phyloP scores from a whole-genome alignment of 345 rosid genomes.

The Excoecaria cochinchinensis region DNA sequence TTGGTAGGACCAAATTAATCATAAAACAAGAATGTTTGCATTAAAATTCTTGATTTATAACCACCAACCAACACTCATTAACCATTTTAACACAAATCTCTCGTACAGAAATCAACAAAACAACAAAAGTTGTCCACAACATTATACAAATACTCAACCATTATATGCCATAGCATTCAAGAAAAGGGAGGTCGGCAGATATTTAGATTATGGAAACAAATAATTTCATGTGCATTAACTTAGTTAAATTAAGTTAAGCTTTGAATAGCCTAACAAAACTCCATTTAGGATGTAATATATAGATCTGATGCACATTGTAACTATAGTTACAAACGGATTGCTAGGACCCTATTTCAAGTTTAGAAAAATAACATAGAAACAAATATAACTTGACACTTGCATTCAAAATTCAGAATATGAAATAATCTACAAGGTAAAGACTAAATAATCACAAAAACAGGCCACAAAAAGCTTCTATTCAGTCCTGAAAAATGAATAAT shows the following conservation, averaged over 20 bases:
- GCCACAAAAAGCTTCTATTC: neutral
- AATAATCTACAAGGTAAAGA: constrained; percentile 13
- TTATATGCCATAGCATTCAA: neutral
- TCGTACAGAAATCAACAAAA: neutral
- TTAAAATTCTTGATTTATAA: neutral
- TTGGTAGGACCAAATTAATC: neutral
- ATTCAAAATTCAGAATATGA: neutral
- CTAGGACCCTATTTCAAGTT: neutral
- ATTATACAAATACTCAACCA: neutral
- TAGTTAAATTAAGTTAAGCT: neutral
- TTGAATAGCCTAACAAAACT: neutral
- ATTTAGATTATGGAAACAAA: neutral
- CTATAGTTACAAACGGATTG: neutral
- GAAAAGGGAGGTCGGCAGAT: neutral
- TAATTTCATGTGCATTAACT: neutral
- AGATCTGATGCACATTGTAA: neutral
- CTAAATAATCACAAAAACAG: constrained; percentile 8
- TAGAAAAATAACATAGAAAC: neutral
- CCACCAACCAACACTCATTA: neutral
- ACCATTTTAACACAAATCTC: neutral
- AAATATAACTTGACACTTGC: neutral
- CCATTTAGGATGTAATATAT: neutral
- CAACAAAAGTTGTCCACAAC: neutral
- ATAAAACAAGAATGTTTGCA: neutral
- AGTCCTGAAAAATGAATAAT: neutral